These are phyloP conservation scores for Gossypium stocksii DNA, from an alignment of 345 rosid genomes.

Conservation along the genomic window DNA sequence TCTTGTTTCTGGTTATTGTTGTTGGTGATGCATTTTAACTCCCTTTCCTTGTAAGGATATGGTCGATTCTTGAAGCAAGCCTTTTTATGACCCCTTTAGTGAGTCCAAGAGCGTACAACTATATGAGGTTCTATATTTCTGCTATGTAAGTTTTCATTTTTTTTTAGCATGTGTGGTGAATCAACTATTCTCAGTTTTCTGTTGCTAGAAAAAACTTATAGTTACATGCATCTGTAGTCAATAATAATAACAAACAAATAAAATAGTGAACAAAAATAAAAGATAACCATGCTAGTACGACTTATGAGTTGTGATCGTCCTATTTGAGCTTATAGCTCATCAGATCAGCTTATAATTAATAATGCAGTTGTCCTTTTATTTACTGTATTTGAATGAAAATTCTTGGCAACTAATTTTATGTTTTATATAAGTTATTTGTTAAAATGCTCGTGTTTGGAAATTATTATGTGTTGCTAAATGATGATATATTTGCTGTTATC, in stretches of 20 bases:
- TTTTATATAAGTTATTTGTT: background rate
- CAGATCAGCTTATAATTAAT: background rate
- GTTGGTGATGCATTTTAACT: too few relatives aligned
- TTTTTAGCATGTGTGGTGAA: too few relatives aligned
- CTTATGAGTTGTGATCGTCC: background rate
- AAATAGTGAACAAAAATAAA: background rate
- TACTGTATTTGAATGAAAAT: background rate
- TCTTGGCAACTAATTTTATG: background rate
- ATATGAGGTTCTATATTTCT: too few relatives aligned
- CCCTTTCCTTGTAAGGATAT: too few relatives aligned
- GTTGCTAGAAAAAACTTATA: too few relatives aligned
- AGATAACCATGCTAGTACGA: background rate
- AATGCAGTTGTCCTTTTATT: background rate
- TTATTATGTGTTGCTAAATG: background rate
- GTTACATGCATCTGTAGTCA: background rate
- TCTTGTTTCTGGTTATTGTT: too few relatives aligned
- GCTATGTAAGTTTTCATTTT: too few relatives aligned
- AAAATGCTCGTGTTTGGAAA: background rate
- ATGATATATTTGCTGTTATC: conserved; percentile 6
- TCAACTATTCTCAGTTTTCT: too few relatives aligned
- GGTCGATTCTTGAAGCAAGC: too few relatives aligned
- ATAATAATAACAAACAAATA: background rate
- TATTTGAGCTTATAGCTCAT: background rate
- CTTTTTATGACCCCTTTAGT: too few relatives aligned
- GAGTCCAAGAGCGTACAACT: too few relatives aligned